These are phyloP conservation scores for Amanita jacksonii DNA, from an alignment of 768 basidiomycete genomes.

Conservation along the genomic window DNA sequence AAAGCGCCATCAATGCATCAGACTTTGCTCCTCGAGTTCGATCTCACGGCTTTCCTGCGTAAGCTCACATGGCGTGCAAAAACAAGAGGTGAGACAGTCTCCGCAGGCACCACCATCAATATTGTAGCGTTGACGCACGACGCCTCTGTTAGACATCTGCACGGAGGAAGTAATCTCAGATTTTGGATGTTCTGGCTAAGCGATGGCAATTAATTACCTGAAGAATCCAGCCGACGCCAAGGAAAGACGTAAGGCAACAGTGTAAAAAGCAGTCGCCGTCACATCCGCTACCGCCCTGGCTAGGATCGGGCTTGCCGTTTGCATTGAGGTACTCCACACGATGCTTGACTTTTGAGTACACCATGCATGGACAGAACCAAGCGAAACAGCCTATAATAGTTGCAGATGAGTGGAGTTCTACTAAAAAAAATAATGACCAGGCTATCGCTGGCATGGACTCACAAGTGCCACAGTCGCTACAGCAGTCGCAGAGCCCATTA, in stretches of 20 bases:
- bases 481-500: constrained; percentile 19
- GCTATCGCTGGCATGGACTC: too few species aligned
- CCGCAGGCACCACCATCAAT: constrained; percentile 33
- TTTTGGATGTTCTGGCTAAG: background rate
- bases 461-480: constrained; percentile 19
- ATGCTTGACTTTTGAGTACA: constrained; percentile 29
- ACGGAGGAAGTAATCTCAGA: background rate
- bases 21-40: constrained; percentile 30
- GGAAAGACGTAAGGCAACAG: constrained; percentile 17
- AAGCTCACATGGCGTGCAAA: constrained; percentile 38
- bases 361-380: constrained; percentile 32
- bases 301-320: constrained; percentile 28
- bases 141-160: constrained; percentile 26
- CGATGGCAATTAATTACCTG: constrained; percentile 22
- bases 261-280: constrained; percentile 29
- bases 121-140: constrained; percentile 32
- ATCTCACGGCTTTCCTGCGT: constrained; percentile 39
- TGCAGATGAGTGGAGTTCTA: background rate
- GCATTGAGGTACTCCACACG: constrained; percentile 29
- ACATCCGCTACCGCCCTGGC: constrained; percentile 23
- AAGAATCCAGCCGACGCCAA: constrained; percentile 28
- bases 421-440: background rate
- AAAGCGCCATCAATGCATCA: background rate
- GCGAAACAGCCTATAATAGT: constrained; percentile 23
- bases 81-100: constrained; percentile 32